These are phyloP conservation scores for Kodamaea jinghongensis DNA, from an alignment of 805 yeast genomes.

Conservation along the genomic window DNA sequence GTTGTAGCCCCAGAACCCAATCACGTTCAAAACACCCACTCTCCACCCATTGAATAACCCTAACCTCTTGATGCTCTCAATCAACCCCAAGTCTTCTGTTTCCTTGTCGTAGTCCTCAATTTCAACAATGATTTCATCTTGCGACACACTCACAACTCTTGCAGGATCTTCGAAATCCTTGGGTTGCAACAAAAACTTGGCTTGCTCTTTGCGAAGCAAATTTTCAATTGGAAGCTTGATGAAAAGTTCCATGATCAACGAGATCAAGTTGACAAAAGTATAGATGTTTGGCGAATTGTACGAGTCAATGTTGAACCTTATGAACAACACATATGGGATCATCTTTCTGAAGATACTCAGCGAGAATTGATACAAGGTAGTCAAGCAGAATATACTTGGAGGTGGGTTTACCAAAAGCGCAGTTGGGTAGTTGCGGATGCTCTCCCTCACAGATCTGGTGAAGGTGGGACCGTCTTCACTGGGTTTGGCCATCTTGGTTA, in stretches of 20 bases:
- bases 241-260: conserved; percentile 67
- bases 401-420: conserved; percentile 58
- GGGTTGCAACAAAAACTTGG: conserved; percentile 53
- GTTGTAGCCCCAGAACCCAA: conserved; percentile 80
- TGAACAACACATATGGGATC: conserved; percentile 64
- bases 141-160: conserved; percentile 43
- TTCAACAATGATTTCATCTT: conserved; percentile 54
- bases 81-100: conserved; percentile 32
- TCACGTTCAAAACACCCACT: conserved; percentile 71
- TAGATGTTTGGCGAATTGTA: conserved; percentile 60
- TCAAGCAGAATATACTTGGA: conserved; percentile 34
- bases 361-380: conserved; percentile 60
- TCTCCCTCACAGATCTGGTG: conserved; percentile 69
- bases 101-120: conserved; percentile 35
- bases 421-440: conserved; percentile 58
- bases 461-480: conserved; percentile 14
- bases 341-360: conserved; percentile 58
- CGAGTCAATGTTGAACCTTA: conserved; percentile 62
- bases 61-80: conserved; percentile 23
- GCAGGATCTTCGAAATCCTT: conserved; percentile 34
- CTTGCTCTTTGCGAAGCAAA: conserved; percentile 78
- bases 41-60: conserved; percentile 86
- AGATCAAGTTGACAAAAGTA: conserved; percentile 54
- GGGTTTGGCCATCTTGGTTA: conserved; percentile 54
- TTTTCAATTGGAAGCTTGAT: conserved; percentile 87